Base-by-base conservation (phyloP, 2,329 filamentous ascomycete genomes). In the Fusarium sp. region DNA sequence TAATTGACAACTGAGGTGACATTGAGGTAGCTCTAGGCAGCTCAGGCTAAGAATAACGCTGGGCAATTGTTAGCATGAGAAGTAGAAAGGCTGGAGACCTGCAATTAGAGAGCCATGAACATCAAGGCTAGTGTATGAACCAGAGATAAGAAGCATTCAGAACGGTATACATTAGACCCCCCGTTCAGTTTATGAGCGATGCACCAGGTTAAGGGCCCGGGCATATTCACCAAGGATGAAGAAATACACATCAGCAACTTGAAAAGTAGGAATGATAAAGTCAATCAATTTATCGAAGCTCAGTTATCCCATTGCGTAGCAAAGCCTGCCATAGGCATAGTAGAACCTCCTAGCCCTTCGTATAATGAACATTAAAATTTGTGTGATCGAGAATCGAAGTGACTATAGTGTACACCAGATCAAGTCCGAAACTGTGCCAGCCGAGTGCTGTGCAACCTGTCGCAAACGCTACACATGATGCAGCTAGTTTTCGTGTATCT, bases 401-500 rank as follows among this genome's bases (percentile, higher is more conserved):
- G 50, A 58, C 38, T 57, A 38, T 61, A 61, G 24, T 66, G 41
- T 70, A 66, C 68, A 71, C n/a, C 26, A 47, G 66, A 61, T 51
- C 44, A 66, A 57, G 45, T 36, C 60, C 34, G 44, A 50, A 28
- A n/a, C 28, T 55, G 41, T n/a, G 38, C 55, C 54, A 32, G 26
- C 44, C 51, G 20, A 32, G 30, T n/a, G 48, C 30, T 32, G 32
- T 36, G 28, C 55, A 36, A 48, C 54, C 55, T 48, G 20, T 18
- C 34, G 55, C n/a, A 36, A 34, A 18, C 41, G n/a, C 51, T 55
- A 41, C 34, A 39, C 34, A 48, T n/a, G 8, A 24, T 32, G 24
- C 24, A 36, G 20, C 42, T 34, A 82, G 66, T 83, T 83, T 20
- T 80, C 74, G 24, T 79, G 68, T 38, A 83, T 82, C 51, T 79